Conservation (phyloP, 2,329 filamentous ascomycete species). For the Fusarium scirpi region DNA sequence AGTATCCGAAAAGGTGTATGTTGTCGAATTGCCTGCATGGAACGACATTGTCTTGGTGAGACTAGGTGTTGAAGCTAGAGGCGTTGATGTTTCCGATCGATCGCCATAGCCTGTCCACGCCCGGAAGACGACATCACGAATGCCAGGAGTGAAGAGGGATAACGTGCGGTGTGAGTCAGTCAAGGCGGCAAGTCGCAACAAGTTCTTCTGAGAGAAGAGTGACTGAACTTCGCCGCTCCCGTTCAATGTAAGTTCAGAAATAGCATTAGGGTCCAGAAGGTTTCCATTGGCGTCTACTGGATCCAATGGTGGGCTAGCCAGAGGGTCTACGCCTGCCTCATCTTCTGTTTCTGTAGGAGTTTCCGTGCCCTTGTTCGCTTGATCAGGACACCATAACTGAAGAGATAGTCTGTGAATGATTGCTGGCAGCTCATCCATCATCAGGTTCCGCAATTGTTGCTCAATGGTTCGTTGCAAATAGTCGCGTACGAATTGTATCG, state of each 20-base stretch:
- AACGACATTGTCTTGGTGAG: conserved; percentile 74
- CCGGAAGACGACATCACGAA: conserved; percentile 88
- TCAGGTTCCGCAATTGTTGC: conserved; percentile 87
- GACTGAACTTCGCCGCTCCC: conserved; percentile 85
- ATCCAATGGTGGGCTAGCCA: conserved; percentile 83
- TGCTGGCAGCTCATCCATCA: conserved; percentile 97
- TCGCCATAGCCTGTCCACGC: conserved; percentile 89
- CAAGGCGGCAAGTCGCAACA: conserved; percentile 83
- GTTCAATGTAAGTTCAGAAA: conserved; percentile 83
- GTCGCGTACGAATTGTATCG: conserved; percentile 97
- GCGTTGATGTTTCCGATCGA: conserved; percentile 69
- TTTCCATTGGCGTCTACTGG: conserved; percentile 85
- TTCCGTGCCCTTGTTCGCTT: conserved; percentile 64
- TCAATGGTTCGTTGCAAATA: conserved; percentile 98
- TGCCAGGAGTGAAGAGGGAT: conserved; percentile 91
- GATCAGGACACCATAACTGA: conserved; percentile 89
- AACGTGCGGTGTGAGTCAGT: conserved; percentile 91
- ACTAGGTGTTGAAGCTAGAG: conserved; percentile 62
- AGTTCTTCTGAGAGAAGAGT: conserved; percentile 94
- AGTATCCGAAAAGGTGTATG: conserved; percentile 80
- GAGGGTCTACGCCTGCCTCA: conserved; percentile 79
- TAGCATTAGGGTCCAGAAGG: conserved; percentile 77
- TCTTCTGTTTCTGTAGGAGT: conserved; percentile 62
- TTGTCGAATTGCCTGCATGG: conserved; percentile 67
- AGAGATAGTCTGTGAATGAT: conserved; percentile 95